Conservation (phyloP, 257 asterid genomes). For the Solanum corneliomulleri region DNA sequence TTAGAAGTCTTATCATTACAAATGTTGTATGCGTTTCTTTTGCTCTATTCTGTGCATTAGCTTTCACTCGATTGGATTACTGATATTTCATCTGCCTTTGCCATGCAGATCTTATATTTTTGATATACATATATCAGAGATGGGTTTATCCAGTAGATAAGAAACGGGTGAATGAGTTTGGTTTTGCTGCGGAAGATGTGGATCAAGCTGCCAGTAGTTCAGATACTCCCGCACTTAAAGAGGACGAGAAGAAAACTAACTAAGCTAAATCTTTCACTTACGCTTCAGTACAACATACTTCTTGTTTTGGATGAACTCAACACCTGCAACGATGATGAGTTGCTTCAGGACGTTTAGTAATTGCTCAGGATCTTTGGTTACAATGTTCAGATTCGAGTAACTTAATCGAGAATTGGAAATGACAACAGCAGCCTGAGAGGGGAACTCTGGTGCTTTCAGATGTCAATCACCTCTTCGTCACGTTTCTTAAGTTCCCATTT, state of each 20-base stretch:
- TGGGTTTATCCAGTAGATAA: constrained; percentile 89
- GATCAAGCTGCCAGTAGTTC: constrained; percentile 27
- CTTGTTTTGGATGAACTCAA: not conserved
- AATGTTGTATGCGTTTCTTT: not conserved
- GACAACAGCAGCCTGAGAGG: not conserved
- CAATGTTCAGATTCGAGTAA: not conserved
- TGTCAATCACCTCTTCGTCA: not conserved
- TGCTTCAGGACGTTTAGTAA: not conserved
- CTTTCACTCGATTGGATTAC: not conserved
- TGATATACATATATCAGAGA: constrained; percentile 77
- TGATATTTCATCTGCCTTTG: not conserved
- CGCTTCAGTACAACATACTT: not conserved
- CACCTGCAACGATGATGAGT: not conserved
- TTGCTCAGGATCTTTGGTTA: not conserved
- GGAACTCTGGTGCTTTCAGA: not conserved
- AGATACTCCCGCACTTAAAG: constrained; percentile 26
- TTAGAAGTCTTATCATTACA: not conserved
- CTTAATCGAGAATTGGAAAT: not conserved
- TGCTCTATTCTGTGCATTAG: not conserved
- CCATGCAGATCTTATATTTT: constrained; percentile 82
- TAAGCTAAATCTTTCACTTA: constrained; percentile 15
- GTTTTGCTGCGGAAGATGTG: constrained; percentile 82
- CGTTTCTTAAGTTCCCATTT: not conserved
- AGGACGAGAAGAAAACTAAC: constrained; percentile 83
- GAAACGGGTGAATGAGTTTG: constrained; percentile 87